These are phyloP conservation scores for Saturnispora mendoncae DNA, from an alignment of 805 yeast species.

Conservation along the genomic window DNA sequence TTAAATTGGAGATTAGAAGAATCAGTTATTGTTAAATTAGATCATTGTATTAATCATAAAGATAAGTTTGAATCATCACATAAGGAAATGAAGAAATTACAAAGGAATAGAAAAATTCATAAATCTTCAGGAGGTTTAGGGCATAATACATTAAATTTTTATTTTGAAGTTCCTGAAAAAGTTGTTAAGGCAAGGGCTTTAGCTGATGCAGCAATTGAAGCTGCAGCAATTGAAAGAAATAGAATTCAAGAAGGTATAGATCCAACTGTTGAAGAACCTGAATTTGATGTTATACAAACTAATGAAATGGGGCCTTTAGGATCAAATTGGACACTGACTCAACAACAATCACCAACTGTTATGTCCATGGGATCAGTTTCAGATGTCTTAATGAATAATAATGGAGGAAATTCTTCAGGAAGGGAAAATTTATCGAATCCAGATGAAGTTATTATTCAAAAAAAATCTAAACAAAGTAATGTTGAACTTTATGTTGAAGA, in stretches of 20 bases:
- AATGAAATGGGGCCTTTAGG: slow-evolving; percentile 6
- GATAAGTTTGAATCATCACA: slow-evolving; percentile 39
- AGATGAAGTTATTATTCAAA: slow-evolving; percentile 14
- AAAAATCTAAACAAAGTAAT: no score
- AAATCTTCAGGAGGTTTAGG: slow-evolving; percentile 26
- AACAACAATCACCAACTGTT: not conserved
- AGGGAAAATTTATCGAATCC: slow-evolving; percentile 11
- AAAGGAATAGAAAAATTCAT: slow-evolving; percentile 19
- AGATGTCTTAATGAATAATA: slow-evolving; percentile 5
- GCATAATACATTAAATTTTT: slow-evolving; percentile 20
- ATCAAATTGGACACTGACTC: not conserved
- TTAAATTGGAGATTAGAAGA: slow-evolving; percentile 87
- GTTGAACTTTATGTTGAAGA: slow-evolving; percentile 55
- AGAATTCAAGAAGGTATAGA: slow-evolving; percentile 4
- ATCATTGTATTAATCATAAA: slow-evolving; percentile 51
- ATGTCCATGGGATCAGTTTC: not conserved
- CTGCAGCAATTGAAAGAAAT: slow-evolving; percentile 7
- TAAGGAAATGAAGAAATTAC: slow-evolving; percentile 30
- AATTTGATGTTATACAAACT: slow-evolving; percentile 1
- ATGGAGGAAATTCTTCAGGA: no score
- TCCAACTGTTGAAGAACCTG: not conserved
- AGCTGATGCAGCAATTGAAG: slow-evolving; percentile 5
- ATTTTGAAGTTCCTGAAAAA: slow-evolving; percentile 23
- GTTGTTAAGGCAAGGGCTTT: slow-evolving; percentile 7
- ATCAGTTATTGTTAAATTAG: slow-evolving; percentile 50